Evolutionary conservation across 768 basidiomycete genomes (phyloP), one percentile per base, ranked within the genome.

Genomic region (Kwoniella europaea): DNA sequence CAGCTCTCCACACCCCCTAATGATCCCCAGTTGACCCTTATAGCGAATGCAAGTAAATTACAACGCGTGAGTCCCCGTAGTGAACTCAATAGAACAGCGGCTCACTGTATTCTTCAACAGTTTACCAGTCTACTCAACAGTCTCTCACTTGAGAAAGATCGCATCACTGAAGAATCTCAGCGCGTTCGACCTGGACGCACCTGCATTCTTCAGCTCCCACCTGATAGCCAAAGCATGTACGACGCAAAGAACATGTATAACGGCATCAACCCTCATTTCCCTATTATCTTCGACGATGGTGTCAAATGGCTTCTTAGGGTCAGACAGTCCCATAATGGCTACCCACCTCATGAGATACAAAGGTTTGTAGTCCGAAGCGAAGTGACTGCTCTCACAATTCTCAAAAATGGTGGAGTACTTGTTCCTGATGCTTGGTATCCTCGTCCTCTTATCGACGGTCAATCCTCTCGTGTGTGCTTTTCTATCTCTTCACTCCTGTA

Each of bases 261-360:
- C 20, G 59, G 41, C 7, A 42, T 69, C 12, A 72, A 72, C 52
- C n/a, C 65, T n/a, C 68, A 73, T 64, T 60, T 70, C 35, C 66
- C 50, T 18, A 1, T 73, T 6, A 57, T 20, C 15, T 73, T 69
- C 46, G 72, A 69, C 22, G 72, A 73, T 44, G 65, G 65, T 18
- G 54, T 70, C 61, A 50, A 63, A 22, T 73, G 72, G 72, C 13
- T 73, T 10, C 13, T 73, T 4, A 42, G 72, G n/a, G 59, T 66
- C 55, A 10, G 61, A 22, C 63, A 58, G 46, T 22, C 43, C 35
- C 35, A 61, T 20, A 42, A 35, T 20, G 41, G 22, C 12, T 9
- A 13, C 16, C 59, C 59, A 15, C 27, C 27, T 9, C 42, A 2
- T 20, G 59, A 15, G 22, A 43, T 61, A 22, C 35, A 7, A 10